phyloP scores from a whole-genome alignment of 2,329 filamentous ascomycete species.

The Biscogniauxia mediterranea region DNA sequence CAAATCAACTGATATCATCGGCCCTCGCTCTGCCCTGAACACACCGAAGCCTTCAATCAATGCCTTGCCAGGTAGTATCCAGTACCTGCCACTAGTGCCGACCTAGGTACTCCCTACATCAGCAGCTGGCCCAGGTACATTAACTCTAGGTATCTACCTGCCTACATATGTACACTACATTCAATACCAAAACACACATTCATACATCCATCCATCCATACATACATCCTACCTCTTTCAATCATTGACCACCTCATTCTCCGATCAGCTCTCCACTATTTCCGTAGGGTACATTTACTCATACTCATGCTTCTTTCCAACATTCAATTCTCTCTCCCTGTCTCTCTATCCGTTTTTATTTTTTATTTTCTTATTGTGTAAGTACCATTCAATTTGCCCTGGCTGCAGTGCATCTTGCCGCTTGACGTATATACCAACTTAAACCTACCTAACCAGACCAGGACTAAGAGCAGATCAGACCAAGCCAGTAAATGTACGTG shows the following conservation, averaged over 20 bases:
- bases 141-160: background rate
- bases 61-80: too few relatives aligned
- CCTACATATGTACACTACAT: slow-evolving; percentile 1
- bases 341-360: background rate
- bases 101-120: slow-evolving; percentile 5
- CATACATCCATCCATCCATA: too few relatives aligned
- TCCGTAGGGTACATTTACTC: background rate
- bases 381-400: background rate
- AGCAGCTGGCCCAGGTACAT: slow-evolving; percentile 2
- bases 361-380: background rate
- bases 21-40: background rate
- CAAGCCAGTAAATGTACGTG: background rate
- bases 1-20: background rate
- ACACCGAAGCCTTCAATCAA: too few relatives aligned
- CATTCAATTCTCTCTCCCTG: background rate
- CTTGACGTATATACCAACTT: background rate
- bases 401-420: background rate
- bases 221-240: background rate
- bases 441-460: too few relatives aligned
- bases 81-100: background rate
- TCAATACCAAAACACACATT: background rate
- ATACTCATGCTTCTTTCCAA: slow-evolving; percentile 1
- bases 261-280: background rate
- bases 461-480: background rate
- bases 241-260: background rate